Evolutionary conservation across 1,284 basidiomycete species (phyloP).

Genomic region (Leccinum subfulvum): DNA sequence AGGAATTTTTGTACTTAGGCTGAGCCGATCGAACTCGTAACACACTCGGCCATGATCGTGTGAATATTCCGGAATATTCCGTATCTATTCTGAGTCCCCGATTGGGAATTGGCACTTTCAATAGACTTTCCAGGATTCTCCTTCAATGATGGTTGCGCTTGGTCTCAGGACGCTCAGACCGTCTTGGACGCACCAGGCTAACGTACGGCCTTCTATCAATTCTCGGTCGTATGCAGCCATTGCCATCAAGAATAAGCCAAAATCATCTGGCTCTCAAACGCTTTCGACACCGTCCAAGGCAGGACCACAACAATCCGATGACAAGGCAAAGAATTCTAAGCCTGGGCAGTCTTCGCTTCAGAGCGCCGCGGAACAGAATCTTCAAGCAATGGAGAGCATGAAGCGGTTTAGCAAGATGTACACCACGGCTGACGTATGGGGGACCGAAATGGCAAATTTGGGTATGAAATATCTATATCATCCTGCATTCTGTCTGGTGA

Average conservation of each 20-base stretch:
- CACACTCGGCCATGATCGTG: constrained; percentile 21
- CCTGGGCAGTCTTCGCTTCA: constrained; percentile 14
- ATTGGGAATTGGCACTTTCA: constrained; percentile 4
- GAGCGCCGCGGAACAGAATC: constrained; percentile 36
- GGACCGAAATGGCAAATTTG: constrained; percentile 45
- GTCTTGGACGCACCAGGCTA: constrained; percentile 8
- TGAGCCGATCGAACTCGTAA: constrained; percentile 19
- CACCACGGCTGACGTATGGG: constrained; percentile 47
- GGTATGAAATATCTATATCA: constrained; percentile 38
- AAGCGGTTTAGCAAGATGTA: constrained; percentile 37
- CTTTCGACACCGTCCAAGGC: constrained; percentile 11
- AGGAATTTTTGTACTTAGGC: constrained; percentile 13
- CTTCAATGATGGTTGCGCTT: constrained; percentile 13
- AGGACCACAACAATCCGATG: constrained; percentile 2
- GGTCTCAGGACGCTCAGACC: constrained; percentile 10
- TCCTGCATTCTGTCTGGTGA: neutral
- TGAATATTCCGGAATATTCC: constrained; percentile 12
- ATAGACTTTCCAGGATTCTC: too few species aligned
- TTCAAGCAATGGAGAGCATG: constrained; percentile 43
- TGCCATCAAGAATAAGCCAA: constrained; percentile 20
- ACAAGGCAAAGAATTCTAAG: constrained; percentile 10
- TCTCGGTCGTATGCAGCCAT: constrained; percentile 22
- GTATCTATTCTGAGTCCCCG: constrained; percentile 5
- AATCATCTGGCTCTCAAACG: constrained; percentile 6
- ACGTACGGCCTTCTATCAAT: constrained; percentile 1